Base-by-base conservation (phyloP, 2,329 filamentous ascomycete species). In the Claviceps sp. region DNA sequence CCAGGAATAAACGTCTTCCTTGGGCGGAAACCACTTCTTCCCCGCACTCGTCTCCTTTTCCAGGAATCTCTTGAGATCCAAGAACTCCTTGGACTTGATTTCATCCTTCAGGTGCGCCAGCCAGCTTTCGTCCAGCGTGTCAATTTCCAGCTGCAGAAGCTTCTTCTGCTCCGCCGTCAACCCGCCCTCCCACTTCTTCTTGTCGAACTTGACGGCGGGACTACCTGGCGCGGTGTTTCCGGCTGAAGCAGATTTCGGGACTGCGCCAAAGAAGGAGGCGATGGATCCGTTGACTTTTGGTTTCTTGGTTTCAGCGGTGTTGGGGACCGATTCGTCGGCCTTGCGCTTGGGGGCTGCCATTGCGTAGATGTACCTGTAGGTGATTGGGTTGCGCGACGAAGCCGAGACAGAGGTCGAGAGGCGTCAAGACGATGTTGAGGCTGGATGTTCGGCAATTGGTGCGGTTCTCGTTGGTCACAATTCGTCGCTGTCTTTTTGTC, bases 1-100 rank as follows among this genome's bases (percentile, higher is more conserved):
- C 93, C 93, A 98, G 57, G 88, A 93, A 69, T 98, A 98, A 13
- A 98, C 82, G 61, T 98, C 91, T 57, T 88, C 78, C 59, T 81
- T 76, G 0, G 91, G 91, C 3, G 93, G 93, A 61, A 94, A 98
- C 58, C 95, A 79, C 62, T 85, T 90, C 68, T 82, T 84, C 2
- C 84, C 83, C 1, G 77, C 74, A 16, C 78, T 77, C 50, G 83
- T 78, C 71, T 98, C 93, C 50, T 78, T 78, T 62, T 86, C 82
- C 50, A 98, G 70, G 66, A 96, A 98, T 49, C 78, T 77, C 75
- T 98, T 98, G 57, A 98, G 70, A 2, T 86, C 80, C 46, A 98
- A 72, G 63, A 98, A 98, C 53, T 90, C 84, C 23, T 82, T 80
- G 53, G 76, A 83, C 1, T 80, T 72, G 42, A 98, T 72, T 59